A percentile compares a stretch with the other conserved stretches of the same genome.
Evolutionary conservation across 306 rosid species (phyloP).

Genomic region (Rubus parviflorus): DNA sequence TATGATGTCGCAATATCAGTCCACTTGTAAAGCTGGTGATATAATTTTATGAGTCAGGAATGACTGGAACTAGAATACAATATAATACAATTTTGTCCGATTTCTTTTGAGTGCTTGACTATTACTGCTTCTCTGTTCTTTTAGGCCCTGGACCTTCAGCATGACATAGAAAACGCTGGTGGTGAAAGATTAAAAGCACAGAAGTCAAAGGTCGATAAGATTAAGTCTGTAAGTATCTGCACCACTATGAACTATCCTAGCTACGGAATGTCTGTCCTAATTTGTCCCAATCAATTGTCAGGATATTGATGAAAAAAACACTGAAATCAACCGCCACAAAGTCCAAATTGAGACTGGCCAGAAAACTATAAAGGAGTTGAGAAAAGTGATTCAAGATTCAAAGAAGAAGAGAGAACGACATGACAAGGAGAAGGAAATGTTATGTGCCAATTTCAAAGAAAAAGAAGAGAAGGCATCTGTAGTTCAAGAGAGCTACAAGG

Average conservation of each 20-base stretch:
- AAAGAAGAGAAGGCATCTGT: constrained; percentile 74
- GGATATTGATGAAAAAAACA: constrained; percentile 76
- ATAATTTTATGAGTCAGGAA: neutral
- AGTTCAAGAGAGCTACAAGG: constrained; percentile 67
- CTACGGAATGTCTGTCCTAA: constrained; percentile 33
- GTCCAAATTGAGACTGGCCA: constrained; percentile 87
- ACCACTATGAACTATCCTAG: constrained; percentile 19
- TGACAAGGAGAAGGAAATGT: constrained; percentile 55
- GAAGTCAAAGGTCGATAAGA: constrained; percentile 71
- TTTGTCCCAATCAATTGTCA: constrained; percentile 38
- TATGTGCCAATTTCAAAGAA: constrained; percentile 57
- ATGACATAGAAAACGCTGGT: constrained; percentile 77
- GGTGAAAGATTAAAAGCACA: constrained; percentile 79
- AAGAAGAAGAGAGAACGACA: constrained; percentile 68
- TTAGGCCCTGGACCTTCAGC: constrained; percentile 78
- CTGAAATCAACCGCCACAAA: constrained; percentile 80
- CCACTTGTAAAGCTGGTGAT: too few relatives aligned
- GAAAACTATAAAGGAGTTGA: constrained; percentile 75
- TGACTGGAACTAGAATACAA: neutral
- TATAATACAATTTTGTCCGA: neutral
- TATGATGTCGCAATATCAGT: constrained; percentile 78
- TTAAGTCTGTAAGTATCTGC: constrained; percentile 73
- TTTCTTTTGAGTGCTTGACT: constrained; percentile 23
- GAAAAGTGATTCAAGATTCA: constrained; percentile 75
- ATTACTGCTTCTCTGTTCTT: constrained; percentile 12